Evolutionary conservation across 2,329 filamentous ascomycete genomes (phyloP).

Genomic region (Cladosporium austrohemisphaericum): DNA sequence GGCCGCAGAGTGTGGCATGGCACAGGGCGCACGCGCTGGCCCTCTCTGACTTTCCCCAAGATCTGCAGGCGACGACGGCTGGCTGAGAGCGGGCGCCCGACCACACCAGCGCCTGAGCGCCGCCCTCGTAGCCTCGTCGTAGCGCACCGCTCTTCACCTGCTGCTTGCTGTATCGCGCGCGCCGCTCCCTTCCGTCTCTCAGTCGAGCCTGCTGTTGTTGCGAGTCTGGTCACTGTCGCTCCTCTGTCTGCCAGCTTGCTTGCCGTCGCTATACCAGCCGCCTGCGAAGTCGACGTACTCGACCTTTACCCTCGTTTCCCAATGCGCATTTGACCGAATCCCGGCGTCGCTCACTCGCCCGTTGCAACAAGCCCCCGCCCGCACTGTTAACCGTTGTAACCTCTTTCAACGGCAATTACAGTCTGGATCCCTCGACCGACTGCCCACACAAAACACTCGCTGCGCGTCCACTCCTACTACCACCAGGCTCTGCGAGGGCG

Average conservation of each 20-base stretch:
- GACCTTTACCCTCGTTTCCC: neutral
- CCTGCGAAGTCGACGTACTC: too few relatives aligned
- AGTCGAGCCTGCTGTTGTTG: neutral
- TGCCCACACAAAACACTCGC: neutral
- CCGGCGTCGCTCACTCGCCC: conserved; percentile 6
- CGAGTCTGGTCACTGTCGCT: too few relatives aligned
- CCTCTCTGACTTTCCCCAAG: conserved; percentile 3
- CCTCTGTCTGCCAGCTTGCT: too few relatives aligned
- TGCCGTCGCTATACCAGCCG: too few relatives aligned
- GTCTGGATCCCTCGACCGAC: conserved; percentile 2
- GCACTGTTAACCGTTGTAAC: conserved; percentile 6
- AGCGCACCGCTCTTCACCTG: conserved; percentile 7
- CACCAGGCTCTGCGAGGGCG: conserved; percentile 1
- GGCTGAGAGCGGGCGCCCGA: conserved; percentile 7
- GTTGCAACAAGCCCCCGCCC: neutral
- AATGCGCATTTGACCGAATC: conserved; percentile 1
- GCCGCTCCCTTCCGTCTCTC: neutral
- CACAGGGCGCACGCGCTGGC: conserved; percentile 9
- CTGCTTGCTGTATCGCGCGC: neutral
- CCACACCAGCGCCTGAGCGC: too few relatives aligned
- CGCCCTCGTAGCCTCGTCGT: neutral
- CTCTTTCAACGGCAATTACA: conserved; percentile 7
- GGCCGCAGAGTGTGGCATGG: conserved; percentile 2
- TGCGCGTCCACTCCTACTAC: conserved; percentile 3
- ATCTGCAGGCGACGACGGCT: conserved; percentile 6